Base-by-base conservation (phyloP, 352 stramenopile species). In the Thraustochytrium sp. region DNA sequence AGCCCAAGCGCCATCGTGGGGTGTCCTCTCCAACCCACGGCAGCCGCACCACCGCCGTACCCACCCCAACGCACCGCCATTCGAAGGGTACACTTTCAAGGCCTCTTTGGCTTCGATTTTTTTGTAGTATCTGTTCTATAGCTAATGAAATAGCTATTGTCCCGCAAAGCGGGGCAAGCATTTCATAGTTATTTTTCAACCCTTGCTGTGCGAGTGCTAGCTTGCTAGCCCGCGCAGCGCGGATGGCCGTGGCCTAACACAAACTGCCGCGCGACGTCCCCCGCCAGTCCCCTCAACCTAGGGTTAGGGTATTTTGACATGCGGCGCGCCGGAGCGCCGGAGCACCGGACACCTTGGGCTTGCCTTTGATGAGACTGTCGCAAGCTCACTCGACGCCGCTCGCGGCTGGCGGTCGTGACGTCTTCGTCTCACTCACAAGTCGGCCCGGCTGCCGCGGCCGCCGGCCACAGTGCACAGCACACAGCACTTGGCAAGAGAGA, bases 81-180 rank as follows among this genome's bases (percentile, higher is more conserved):
- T 4, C 0, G 51, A 5, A 16, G 59, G 59, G 59, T 72, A 72
- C 59, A 72, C 59, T 72, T 72, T 72, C 59, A 72, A 72, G 59
- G 59, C 59, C 59, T 72, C 46, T 44, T 72, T 72, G 59, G 59
- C 59, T 72, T 72, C 59, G 59, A 72, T 72, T 72, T 72, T 72
- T 72, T 72, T 72, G 59, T 72, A 72, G 59, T 72, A 72, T 72
- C 59, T 72, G 59, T 72, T 72, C 59, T 72, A 72, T 72, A 72
- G 59, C 59, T 72, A 72, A 72, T 72, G 59, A 72, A 72, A 72
- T 72, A 72, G 59, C 59, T 72, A 72, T 72, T 72, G 42, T 31
- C 26, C 59, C 26, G 26, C 59, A 72, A 72, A 34, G 59, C 26
- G 26, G 59, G 26, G 59, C 42, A 72, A 72, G 59, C 46, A 72